A percentile compares a stretch with the other conserved stretches of the same genome.
Evolutionary conservation across 257 asterid genomes (phyloP).

Genomic region (Jaltomata sinuosa): DNA sequence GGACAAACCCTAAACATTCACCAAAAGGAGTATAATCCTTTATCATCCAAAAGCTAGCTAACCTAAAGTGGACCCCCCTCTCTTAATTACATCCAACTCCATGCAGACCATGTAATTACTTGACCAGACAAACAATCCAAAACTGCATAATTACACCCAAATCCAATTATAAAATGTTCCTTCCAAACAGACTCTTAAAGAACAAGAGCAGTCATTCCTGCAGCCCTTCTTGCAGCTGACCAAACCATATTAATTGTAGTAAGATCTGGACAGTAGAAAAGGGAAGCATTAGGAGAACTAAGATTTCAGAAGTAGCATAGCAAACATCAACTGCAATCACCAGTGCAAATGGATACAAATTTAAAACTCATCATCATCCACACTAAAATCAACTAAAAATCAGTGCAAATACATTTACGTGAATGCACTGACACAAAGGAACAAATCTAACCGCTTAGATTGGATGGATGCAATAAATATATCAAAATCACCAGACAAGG

Average conservation of each 20-base stretch:
- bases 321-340: not conserved
- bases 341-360: not conserved
- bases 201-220: not conserved
- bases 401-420: not conserved
- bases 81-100: not conserved
- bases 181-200: not conserved
- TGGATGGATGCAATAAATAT: conserved; percentile 1
- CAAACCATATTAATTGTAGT: not conserved
- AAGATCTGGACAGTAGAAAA: not conserved
- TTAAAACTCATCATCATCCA: not conserved
- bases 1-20: no score
- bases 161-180: not conserved
- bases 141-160: not conserved
- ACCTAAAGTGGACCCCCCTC: not conserved
- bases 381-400: not conserved
- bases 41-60: not conserved
- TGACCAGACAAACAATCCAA: not conserved
- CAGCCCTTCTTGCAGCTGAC: not conserved
- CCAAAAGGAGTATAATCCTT: no score
- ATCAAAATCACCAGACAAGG: conserved; percentile 1
- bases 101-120: not conserved
- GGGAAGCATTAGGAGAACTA: not conserved
- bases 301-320: not conserved
- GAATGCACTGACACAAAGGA: not conserved
- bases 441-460: not conserved